These are phyloP conservation scores for Zea luxurians DNA, from an alignment of 176 grass and related monocot genomes.

Conservation along the genomic window DNA sequence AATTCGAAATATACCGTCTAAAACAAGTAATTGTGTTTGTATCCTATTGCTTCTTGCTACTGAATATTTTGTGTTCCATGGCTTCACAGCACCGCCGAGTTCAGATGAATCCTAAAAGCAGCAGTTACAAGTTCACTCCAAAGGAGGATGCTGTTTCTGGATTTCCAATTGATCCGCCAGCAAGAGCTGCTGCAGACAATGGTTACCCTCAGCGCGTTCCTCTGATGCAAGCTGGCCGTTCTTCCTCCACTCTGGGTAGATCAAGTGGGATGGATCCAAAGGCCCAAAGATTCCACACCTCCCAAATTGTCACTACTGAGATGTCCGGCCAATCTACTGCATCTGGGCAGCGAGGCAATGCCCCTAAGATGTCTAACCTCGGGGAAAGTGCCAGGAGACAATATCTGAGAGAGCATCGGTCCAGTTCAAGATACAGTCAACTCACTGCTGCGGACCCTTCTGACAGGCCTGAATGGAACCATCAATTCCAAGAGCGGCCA, in stretches of 20 bases:
- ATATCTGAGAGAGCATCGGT: conserved; percentile 58
- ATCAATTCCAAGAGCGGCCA: conserved; percentile 76
- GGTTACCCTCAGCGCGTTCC: conserved; percentile 54
- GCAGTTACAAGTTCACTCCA: conserved; percentile 69
- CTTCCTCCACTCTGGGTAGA: conserved; percentile 62
- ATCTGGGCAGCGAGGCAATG: conserved; percentile 56
- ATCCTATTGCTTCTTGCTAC: conserved; percentile 23
- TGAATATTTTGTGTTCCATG: conserved; percentile 33
- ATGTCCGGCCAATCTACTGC: conserved; percentile 54
- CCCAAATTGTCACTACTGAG: conserved; percentile 53
- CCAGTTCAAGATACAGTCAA: conserved; percentile 65
- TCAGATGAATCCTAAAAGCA: conserved; percentile 69
- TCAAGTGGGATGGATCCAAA: conserved; percentile 57
- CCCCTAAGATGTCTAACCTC: conserved; percentile 67
- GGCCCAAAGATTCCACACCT: conserved; percentile 53
- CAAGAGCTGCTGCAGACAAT: conserved; percentile 62
- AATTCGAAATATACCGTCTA: background rate
- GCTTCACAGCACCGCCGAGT: conserved; percentile 53
- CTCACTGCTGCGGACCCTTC: conserved; percentile 44
- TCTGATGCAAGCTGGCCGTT: conserved; percentile 72
- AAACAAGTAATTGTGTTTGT: background rate
- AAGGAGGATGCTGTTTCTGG: conserved; percentile 70
- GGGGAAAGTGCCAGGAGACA: conserved; percentile 58
- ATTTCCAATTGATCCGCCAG: conserved; percentile 65
- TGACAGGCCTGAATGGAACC: conserved; percentile 59